Evolutionary conservation across 345 rosid genomes (phyloP), one percentile per base, ranked within the genome.

Genomic region (Citrus unshiu): DNA sequence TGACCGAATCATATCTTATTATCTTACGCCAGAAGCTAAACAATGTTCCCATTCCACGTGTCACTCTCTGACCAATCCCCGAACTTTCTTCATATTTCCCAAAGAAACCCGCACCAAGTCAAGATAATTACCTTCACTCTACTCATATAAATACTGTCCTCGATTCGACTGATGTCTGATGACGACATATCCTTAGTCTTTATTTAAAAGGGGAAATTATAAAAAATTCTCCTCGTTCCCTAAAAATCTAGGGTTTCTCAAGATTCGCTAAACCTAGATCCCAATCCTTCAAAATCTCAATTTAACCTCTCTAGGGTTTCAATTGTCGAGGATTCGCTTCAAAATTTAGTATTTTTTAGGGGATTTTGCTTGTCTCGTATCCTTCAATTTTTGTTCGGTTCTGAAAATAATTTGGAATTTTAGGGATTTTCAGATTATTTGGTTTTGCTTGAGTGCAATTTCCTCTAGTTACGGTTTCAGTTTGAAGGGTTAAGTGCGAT

Each of bases 231-330:
- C 27, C 37, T 30, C 68, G 30, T 24, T 62, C 49, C 69, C 65
- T 54, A 7, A 39, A 63, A 70, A 40, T 70, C 75, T 77, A 68
- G 75, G 83, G 77, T 68, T 81, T 81, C 24, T 73, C 7, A 64
- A 24, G 29, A 18, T 24, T 29, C 40, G 63, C 32, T 37, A 37
- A 61, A 35, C 65, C 51, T 62, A 46, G 77, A 64, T 60, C 67
- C 69, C 65, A 39, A 13, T 64, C 29, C 16, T 27, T 5, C 5
- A 30, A 24, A 21, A 30, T 6, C 39, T 46, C 8, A 49, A 70
- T 22, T 71, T 66, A 18, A 13, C 39, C 27, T 39, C 70, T 69
- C 54, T 13, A 64, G 75, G 78, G 4, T 63, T 76, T 51, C 77
- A 30, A 66, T 34, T 74, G n/a, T 43, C 27, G 12, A 35, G 14